A percentile compares a stretch with the other conserved stretches of the same genome.
These are phyloP conservation scores for Mycena rebaudengoi DNA, from an alignment of 768 basidiomycete species.

Conservation along the genomic window DNA sequence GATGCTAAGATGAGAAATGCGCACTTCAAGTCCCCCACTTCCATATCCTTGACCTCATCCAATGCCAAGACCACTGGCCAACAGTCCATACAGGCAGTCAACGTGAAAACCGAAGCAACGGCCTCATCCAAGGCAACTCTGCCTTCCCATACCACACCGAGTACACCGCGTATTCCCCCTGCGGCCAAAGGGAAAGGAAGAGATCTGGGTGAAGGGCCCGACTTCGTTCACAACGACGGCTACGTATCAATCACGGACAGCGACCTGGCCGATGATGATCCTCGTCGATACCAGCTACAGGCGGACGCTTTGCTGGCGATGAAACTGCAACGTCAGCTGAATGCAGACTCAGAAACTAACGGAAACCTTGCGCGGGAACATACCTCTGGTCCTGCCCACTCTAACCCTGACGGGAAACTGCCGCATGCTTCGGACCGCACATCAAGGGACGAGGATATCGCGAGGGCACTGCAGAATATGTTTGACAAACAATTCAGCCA, in stretches of 20 bases:
- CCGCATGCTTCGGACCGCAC: neutral
- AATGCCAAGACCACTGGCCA: neutral
- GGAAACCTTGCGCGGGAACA: too few species aligned
- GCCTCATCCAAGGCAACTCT: neutral
- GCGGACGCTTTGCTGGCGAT: slow-evolving; percentile 3
- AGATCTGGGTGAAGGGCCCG: neutral
- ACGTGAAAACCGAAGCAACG: neutral
- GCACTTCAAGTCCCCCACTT: neutral
- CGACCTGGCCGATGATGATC: neutral
- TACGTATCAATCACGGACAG: neutral
- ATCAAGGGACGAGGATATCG: neutral
- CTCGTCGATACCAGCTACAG: neutral
- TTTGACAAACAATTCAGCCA: neutral
- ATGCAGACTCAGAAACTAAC: neutral
- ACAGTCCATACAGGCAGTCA: neutral
- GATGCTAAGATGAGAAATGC: neutral
- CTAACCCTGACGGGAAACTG: too few species aligned
- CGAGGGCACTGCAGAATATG: neutral
- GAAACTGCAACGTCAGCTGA: neutral
- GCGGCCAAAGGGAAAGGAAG: slow-evolving; percentile 1
- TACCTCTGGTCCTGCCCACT: too few species aligned
- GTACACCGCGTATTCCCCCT: slow-evolving; percentile 7
- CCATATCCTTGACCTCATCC: neutral
- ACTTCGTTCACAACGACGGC: neutral
- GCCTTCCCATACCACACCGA: neutral